Percentiles rank a stretch among this genome's conserved stretches.
Evolutionary conservation across 2,329 filamentous ascomycete species (phyloP).

Genomic region (Phialophora verrucosa): DNA sequence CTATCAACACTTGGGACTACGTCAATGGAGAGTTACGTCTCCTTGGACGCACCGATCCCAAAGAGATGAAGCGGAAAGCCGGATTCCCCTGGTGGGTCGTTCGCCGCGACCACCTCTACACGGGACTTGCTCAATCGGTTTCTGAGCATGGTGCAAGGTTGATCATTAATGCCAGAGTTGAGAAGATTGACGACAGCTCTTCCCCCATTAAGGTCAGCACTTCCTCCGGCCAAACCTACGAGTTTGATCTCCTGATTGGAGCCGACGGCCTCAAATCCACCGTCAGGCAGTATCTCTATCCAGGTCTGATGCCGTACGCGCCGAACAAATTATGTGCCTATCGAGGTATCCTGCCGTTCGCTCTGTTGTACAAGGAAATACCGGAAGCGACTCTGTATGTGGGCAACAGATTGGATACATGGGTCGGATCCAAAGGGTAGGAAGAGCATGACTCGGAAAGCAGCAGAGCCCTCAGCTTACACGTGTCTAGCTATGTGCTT

Average conservation of each 20-base stretch:
- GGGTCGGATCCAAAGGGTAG: constrained; percentile 18
- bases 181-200: constrained; percentile 43
- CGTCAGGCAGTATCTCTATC: constrained; percentile 17
- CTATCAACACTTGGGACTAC: constrained; percentile 17
- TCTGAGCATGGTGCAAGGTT: constrained; percentile 47
- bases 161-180: constrained; percentile 48
- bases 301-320: constrained; percentile 15
- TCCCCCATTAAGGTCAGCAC: constrained; percentile 8
- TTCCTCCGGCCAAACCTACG: constrained; percentile 14
- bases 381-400: constrained; percentile 12
- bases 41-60: constrained; percentile 21
- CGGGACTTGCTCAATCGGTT: constrained; percentile 51
- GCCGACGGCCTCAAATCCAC: constrained; percentile 17
- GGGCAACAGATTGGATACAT: constrained; percentile 17
- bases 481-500: constrained; percentile 7
- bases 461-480: neutral
- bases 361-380: constrained; percentile 13
- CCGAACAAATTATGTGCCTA: constrained; percentile 20
- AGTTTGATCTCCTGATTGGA: constrained; percentile 16
- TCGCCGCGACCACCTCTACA: constrained; percentile 55
- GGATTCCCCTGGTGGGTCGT: constrained; percentile 45
- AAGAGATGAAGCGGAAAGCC: constrained; percentile 19
- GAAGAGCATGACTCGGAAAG: neutral
- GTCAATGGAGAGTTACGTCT: constrained; percentile 14
- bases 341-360: constrained; percentile 13